Evolutionary conservation across 768 basidiomycete species (phyloP).

Genomic region (Termitomyces sp.): DNA sequence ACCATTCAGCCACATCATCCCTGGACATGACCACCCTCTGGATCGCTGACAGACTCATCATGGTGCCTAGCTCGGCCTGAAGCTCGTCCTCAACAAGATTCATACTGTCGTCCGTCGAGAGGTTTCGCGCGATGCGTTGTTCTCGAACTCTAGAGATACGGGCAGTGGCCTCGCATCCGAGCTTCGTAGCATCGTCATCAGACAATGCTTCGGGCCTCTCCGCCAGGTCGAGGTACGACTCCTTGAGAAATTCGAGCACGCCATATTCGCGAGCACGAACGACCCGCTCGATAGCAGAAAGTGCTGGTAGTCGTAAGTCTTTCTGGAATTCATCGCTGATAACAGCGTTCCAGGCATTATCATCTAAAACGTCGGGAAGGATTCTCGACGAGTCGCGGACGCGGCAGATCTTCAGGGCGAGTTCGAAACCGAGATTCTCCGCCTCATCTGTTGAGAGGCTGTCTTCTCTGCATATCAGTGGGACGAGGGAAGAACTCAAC

Average conservation of each 20-base stretch:
- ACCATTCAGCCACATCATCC: neutral
- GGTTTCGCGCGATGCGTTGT: neutral
- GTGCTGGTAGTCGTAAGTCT: neutral
- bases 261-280: neutral
- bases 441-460: neutral
- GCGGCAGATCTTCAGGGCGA: constrained; percentile 2
- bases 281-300: neutral
- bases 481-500: neutral
- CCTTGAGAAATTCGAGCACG: neutral
- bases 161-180: constrained; percentile 1
- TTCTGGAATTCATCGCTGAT: neutral
- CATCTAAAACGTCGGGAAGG: neutral
- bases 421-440: neutral
- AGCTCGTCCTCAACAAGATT: neutral
- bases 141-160: constrained; percentile 1
- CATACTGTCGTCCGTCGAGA: neutral
- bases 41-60: neutral
- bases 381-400: constrained; percentile 1
- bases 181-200: neutral
- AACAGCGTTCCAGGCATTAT: neutral
- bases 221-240: neutral
- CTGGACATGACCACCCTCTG: neutral
- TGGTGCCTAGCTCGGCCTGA: neutral
- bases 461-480: neutral
- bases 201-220: neutral